Conservation (phyloP, 2,329 filamentous ascomycete species). For the Cytospora leucostoma region DNA sequence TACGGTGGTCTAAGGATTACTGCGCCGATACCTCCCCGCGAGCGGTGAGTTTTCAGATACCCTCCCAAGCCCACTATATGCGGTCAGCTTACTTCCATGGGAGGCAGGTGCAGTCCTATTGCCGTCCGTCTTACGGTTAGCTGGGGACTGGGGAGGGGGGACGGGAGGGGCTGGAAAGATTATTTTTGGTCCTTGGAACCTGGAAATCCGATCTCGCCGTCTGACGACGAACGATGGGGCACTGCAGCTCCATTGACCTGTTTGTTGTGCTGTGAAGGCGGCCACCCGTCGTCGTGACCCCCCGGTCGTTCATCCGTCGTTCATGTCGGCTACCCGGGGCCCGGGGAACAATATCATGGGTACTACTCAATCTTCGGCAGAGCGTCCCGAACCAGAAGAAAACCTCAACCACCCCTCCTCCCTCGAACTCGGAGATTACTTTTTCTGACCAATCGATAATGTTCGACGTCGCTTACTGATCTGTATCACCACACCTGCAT, state of each 20-base stretch:
- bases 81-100: slow-evolving; percentile 17
- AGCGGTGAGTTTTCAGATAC: neutral
- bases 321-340: neutral
- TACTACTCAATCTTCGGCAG: neutral
- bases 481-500: slow-evolving; percentile 1
- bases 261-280: neutral
- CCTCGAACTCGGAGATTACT: neutral
- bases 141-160: no score
- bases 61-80: slow-evolving; percentile 1
- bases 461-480: neutral
- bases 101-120: slow-evolving; percentile 1
- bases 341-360: neutral
- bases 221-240: neutral
- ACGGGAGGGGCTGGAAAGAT: neutral
- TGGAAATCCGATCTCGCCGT: neutral
- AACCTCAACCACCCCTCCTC: neutral
- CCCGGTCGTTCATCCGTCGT: neutral
- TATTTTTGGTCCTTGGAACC: neutral
- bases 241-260: neutral
- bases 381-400: neutral
- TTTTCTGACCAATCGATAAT: neutral
- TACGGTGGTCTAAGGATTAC: slow-evolving; percentile 4
- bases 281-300: neutral
- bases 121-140: slow-evolving; percentile 17
- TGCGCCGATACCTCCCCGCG: neutral